Conservation (phyloP, 352 stramenopile genomes). For the Plasmopara muralis region DNA sequence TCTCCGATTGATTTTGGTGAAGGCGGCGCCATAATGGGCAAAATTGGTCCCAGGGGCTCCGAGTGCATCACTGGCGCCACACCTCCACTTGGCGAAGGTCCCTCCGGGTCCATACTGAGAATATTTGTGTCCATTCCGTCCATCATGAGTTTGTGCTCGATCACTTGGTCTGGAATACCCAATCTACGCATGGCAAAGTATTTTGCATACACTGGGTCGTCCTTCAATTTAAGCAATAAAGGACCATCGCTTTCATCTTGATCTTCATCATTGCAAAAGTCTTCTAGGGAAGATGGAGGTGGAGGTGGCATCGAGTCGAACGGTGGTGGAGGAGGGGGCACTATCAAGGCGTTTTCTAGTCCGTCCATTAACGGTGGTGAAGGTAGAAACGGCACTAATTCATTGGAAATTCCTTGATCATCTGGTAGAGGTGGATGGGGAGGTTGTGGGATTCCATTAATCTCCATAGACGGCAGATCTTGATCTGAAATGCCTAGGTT, state of each 20-base stretch:
- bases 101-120: slow-evolving; percentile 76
- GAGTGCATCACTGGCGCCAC: slow-evolving; percentile 22
- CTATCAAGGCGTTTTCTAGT: slow-evolving; percentile 22
- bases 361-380: slow-evolving; percentile 19
- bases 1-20: slow-evolving; percentile 8
- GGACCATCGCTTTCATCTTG: slow-evolving; percentile 20
- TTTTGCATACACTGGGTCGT: slow-evolving; percentile 75
- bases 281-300: slow-evolving; percentile 23
- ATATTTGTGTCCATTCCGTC: slow-evolving; percentile 64
- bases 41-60: slow-evolving; percentile 25
- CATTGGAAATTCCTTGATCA: slow-evolving; percentile 14
- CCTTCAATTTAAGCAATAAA: slow-evolving; percentile 72
- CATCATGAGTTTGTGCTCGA: slow-evolving; percentile 76
- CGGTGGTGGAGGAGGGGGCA: slow-evolving; percentile 18
- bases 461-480: slow-evolving; percentile 50
- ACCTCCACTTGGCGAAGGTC: slow-evolving; percentile 55
- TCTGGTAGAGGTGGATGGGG: slow-evolving; percentile 42
- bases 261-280: slow-evolving; percentile 24
- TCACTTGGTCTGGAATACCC: slow-evolving; percentile 64
- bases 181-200: slow-evolving; percentile 81
- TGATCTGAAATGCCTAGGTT: slow-evolving; percentile 62
- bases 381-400: slow-evolving; percentile 11
- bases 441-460: slow-evolving; percentile 29
- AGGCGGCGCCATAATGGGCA: slow-evolving; percentile 34
- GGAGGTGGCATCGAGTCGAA: slow-evolving; percentile 16